Conservation (phyloP, 1,284 basidiomycete species). For the Phellinidium pouzarii region DNA sequence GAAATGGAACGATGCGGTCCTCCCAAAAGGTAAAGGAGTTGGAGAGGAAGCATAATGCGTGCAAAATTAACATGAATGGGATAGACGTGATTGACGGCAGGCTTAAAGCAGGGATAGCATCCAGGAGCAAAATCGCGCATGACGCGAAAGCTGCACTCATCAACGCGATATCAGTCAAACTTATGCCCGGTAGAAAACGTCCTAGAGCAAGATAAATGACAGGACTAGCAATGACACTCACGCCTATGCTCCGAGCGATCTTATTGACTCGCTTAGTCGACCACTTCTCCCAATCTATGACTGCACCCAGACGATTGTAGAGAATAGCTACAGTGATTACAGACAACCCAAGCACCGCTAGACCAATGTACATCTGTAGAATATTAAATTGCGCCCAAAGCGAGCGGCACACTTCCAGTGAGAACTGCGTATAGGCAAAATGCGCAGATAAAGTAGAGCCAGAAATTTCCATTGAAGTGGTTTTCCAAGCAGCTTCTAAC, state of each 20-base stretch:
- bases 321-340: constrained; percentile 42
- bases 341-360: constrained; percentile 44
- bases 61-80: constrained; percentile 53
- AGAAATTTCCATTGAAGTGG: constrained; percentile 28
- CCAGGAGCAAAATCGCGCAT: constrained; percentile 28
- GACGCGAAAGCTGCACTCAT: constrained; percentile 26
- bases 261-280: constrained; percentile 28
- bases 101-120: constrained; percentile 25
- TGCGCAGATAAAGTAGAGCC: constrained; percentile 27
- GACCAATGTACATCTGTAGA: constrained; percentile 65
- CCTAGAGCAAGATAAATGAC: constrained; percentile 29
- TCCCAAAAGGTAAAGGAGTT: constrained; percentile 98
- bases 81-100: constrained; percentile 29
- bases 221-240: constrained; percentile 39
- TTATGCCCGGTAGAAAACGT: neutral
- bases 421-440: constrained; percentile 54
- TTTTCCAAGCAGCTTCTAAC: constrained; percentile 44
- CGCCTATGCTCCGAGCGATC: constrained; percentile 32
- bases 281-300: constrained; percentile 38
- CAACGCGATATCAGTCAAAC: constrained; percentile 4
- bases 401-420: constrained; percentile 67
- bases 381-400: constrained; percentile 96
- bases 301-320: constrained; percentile 37
- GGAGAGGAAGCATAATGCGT: constrained; percentile 71
- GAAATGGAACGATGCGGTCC: constrained; percentile 75